These are phyloP conservation scores for Colletotrichum phormii DNA, from an alignment of 2,329 filamentous ascomycete genomes.

Conservation along the genomic window DNA sequence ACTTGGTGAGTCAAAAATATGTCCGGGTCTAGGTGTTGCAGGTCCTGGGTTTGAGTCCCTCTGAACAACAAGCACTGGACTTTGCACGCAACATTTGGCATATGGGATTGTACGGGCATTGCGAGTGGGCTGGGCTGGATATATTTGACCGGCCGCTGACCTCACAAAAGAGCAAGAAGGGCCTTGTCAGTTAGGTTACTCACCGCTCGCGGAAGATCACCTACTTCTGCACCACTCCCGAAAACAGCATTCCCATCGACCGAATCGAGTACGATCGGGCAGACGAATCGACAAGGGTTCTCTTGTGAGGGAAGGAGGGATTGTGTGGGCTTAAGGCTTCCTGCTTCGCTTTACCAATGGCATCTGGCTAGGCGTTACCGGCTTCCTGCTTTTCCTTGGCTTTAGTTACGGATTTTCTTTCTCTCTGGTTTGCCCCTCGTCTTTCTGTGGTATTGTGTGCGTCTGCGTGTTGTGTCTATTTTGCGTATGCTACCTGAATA, in stretches of 20 bases:
- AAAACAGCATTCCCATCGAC: neutral
- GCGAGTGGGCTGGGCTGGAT: neutral
- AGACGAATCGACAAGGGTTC: conserved; percentile 17
- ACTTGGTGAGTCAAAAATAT: conserved; percentile 59
- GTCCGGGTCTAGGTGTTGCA: conserved; percentile 13
- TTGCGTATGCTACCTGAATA: conserved; percentile 12
- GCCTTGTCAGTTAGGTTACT: conserved; percentile 48
- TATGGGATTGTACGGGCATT: neutral
- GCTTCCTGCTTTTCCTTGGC: conserved; percentile 15
- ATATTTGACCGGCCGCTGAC: conserved; percentile 30
- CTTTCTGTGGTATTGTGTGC: conserved; percentile 2
- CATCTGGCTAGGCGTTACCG: conserved; percentile 38
- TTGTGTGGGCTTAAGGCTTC: neutral
- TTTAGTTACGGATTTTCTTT: conserved; percentile 2
- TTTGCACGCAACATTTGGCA: neutral
- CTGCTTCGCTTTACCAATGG: conserved; percentile 31
- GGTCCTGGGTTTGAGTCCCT: neutral
- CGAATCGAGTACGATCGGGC: conserved; percentile 5
- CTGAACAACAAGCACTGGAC: neutral
- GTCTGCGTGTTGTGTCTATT: neutral
- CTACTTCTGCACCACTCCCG: conserved; percentile 9
- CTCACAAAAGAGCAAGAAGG: conserved; percentile 52
- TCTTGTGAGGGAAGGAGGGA: conserved; percentile 2
- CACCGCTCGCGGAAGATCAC: conserved; percentile 13
- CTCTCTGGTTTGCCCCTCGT: conserved; percentile 8